Evolutionary conservation across 2,329 filamentous ascomycete genomes (phyloP), one percentile per base, ranked within the genome.

Genomic region (Neonectria ditissima): DNA sequence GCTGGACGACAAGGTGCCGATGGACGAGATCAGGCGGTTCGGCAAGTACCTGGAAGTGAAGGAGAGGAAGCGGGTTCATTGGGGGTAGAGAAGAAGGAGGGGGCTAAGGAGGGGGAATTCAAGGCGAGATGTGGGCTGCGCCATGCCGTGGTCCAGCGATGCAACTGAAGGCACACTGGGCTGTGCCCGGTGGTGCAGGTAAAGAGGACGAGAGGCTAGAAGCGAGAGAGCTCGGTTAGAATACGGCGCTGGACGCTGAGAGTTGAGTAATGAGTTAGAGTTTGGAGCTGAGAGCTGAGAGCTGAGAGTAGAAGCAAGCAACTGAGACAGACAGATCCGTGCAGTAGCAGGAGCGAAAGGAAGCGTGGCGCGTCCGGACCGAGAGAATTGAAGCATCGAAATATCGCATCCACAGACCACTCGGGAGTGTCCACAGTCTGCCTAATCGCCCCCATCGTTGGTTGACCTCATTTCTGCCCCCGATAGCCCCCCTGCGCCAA

Each of bases 11-110:
- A 26, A 60, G 14, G 61, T 76, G 5, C 56, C 64, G 14, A 39
- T 76, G 50, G 50, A 62, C 5, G 71, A 75, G 22, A 43, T 78
- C 22, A 54, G 59, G 37, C 51, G 55, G 9, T 50, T 59, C 14
- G 73, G 63, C 2, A 57, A 58, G 22, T 66, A 61, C 47, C 65
- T 77, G 1, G 67, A 75, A 45, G 65, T 78, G 32, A 68, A 65
- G 53, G 61, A 68, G 55, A 67, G 58, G 41, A 73, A 72, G 26
- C 62, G 53, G 4, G 75, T 72, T 32, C 69, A 69, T 28, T 76
- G 69, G 68, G 57, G 16, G 30, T 64, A 60, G 24, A 39, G 54
- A 28, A 39, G 54, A 8, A 44, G 14, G 16, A 13, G 20, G 20
- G 13, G 6, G n/a, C n/a, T n/a, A n/a, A 22, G 28, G 53, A 30